Percentiles rank a stretch among this genome's conserved stretches.
These are phyloP conservation scores for Daldinia loculata DNA, from an alignment of 495 filamentous ascomycete species.

Conservation along the genomic window DNA sequence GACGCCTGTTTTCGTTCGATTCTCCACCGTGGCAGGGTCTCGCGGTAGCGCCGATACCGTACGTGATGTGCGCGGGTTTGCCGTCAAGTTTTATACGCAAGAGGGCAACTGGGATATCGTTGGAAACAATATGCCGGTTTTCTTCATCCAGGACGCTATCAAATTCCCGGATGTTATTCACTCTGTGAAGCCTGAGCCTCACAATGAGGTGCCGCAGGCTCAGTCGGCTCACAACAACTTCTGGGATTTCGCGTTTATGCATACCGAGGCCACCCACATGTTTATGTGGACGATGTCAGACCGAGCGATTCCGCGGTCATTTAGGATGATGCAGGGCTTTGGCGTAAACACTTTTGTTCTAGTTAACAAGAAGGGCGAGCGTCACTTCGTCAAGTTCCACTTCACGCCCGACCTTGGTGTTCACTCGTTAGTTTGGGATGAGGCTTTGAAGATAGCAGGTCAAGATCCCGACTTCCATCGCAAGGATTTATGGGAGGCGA, in stretches of 20 bases:
- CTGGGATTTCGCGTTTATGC: constrained; percentile 69
- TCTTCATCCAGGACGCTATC: constrained; percentile 77
- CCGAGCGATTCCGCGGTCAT: constrained; percentile 80
- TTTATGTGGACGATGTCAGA: constrained; percentile 85
- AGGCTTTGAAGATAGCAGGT: constrained; percentile 81
- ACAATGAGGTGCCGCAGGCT: constrained; percentile 72
- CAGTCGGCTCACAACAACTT: constrained; percentile 72
- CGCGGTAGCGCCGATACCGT: constrained; percentile 56
- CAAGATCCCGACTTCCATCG: constrained; percentile 91
- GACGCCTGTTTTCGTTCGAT: constrained; percentile 82
- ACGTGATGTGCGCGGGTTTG: constrained; percentile 28
- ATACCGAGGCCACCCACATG: constrained; percentile 84
- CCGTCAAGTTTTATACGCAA: constrained; percentile 74
- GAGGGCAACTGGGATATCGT: constrained; percentile 71
- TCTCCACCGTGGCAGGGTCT: constrained; percentile 83
- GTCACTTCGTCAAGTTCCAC: constrained; percentile 84
- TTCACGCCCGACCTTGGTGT: constrained; percentile 82
- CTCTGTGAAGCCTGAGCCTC: constrained; percentile 81
- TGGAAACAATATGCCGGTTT: constrained; percentile 72
- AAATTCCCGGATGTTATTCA: constrained; percentile 83
- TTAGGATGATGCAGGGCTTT: constrained; percentile 91
- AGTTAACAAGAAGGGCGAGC: constrained; percentile 73
- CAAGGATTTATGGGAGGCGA: constrained; percentile 84
- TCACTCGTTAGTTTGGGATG: constrained; percentile 88
- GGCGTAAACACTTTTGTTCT: constrained; percentile 87